Conservation (phyloP, 192 early-diverging fungal species). For the Entomortierella chlamydospora region DNA sequence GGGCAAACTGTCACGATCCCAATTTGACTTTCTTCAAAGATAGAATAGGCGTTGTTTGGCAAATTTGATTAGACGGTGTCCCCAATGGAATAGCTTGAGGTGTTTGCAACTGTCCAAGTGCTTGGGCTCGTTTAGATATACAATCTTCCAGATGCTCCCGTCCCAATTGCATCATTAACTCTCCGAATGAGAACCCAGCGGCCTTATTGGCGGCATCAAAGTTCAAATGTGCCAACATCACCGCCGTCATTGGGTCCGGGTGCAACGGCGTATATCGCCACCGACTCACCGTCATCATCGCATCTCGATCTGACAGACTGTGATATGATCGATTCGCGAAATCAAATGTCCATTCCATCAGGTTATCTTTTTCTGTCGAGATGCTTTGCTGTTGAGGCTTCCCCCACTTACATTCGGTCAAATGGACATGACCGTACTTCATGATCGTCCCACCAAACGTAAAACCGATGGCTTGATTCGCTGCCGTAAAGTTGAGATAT, state of each 20-base stretch:
- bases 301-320: neutral
- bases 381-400: neutral
- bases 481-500: neutral
- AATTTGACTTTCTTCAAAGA: too few species aligned
- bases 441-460: neutral
- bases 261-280: slow-evolving; percentile 4
- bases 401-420: neutral
- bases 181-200: neutral
- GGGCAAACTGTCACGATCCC: too few species aligned
- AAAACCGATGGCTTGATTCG: neutral
- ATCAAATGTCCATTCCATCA: neutral
- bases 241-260: neutral
- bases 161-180: neutral
- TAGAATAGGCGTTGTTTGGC: too few species aligned
- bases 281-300: neutral
- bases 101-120: too few species aligned
- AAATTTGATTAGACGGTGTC: too few species aligned
- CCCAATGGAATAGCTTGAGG: too few species aligned
- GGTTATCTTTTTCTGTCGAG: neutral
- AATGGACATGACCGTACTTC: neutral
- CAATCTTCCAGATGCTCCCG: neutral
- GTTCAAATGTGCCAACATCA: neutral
- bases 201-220: slow-evolving; percentile 5
- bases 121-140: neutral
- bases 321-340: neutral